phyloP scores from a whole-genome alignment of 768 basidiomycete genomes.

The Obba rivulosa region DNA sequence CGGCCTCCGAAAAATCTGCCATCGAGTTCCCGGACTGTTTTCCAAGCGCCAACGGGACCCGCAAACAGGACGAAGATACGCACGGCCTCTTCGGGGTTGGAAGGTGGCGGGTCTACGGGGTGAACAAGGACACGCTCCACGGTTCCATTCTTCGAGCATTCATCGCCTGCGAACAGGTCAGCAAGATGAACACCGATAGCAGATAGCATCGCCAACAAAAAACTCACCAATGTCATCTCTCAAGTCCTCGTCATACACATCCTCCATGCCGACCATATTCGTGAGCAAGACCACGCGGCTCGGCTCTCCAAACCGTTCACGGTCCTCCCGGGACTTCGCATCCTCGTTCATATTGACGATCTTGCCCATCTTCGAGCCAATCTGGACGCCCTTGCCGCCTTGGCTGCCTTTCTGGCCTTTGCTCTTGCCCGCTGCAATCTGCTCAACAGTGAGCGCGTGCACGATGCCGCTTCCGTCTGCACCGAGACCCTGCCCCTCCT shows the following conservation, averaged over 20 bases:
- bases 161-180: slow-evolving; percentile 53
- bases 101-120: slow-evolving; percentile 59
- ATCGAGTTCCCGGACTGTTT: slow-evolving; percentile 89
- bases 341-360: slow-evolving; percentile 92
- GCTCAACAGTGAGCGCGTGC: slow-evolving; percentile 82
- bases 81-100: slow-evolving; percentile 72
- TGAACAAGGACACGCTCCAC: slow-evolving; percentile 90
- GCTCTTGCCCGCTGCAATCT: slow-evolving; percentile 36
- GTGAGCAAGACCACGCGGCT: slow-evolving; percentile 87
- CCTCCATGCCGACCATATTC: slow-evolving; percentile 84
- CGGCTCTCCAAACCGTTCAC: slow-evolving; percentile 79
- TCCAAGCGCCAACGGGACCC: slow-evolving; percentile 93
- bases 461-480: slow-evolving; percentile 81
- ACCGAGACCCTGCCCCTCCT: slow-evolving; percentile 90
- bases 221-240: slow-evolving; percentile 80
- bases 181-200: slow-evolving; percentile 1
- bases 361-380: slow-evolving; percentile 72
- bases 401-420: slow-evolving; percentile 33
- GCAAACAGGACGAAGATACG: slow-evolving; percentile 90
- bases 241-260: slow-evolving; percentile 79
- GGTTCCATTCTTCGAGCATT: slow-evolving; percentile 86
- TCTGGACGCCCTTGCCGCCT: slow-evolving; percentile 29
- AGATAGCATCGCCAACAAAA: not conserved
- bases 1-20: slow-evolving; percentile 90
- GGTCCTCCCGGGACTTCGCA: slow-evolving; percentile 68